Conservation (phyloP, 1,284 basidiomycete genomes). For the Psilocybe mexicana region DNA sequence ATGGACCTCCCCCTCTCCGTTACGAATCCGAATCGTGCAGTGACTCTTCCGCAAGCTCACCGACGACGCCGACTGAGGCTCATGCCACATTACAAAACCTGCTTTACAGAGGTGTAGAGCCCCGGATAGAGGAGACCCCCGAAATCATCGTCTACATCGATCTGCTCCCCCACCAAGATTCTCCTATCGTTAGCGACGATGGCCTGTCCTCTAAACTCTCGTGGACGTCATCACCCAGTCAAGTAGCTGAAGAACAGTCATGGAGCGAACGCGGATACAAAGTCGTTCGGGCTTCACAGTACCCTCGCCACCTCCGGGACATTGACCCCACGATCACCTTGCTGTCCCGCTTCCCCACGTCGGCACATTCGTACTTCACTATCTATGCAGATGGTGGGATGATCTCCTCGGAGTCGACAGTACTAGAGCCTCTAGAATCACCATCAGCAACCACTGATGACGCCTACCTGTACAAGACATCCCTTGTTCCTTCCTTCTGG, state of each 20-base stretch:
- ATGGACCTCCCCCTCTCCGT: conserved; percentile 24
- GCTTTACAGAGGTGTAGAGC: conserved; percentile 28
- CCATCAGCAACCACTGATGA: conserved; percentile 29
- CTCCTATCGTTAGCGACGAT: conserved; percentile 10
- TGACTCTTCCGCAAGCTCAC: conserved; percentile 39
- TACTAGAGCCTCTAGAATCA: conserved; percentile 40
- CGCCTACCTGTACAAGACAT: conserved; percentile 53
- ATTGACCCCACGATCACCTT: conserved; percentile 70
- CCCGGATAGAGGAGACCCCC: conserved; percentile 29
- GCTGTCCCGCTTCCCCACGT: conserved; percentile 42
- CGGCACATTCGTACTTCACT: conserved; percentile 53
- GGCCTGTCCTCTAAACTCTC: conserved; percentile 11
- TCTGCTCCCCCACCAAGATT: conserved; percentile 44
- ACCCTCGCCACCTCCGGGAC: conserved; percentile 50
- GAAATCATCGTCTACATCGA: conserved; percentile 60
- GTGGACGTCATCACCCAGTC: conserved; percentile 15
- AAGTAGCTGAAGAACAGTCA: conserved; percentile 24
- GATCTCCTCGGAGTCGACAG: conserved; percentile 50
- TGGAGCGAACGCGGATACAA: conserved; percentile 26
- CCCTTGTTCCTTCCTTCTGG: conserved; percentile 64
- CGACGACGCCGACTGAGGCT: conserved; percentile 38
- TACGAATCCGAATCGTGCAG: conserved; percentile 39
- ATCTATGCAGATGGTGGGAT: conserved; percentile 50
- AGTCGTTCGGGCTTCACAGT: conserved; percentile 38
- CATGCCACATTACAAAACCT: conserved; percentile 31